Conservation (phyloP, 805 yeast species). For the Ogataea chonburiensis region DNA sequence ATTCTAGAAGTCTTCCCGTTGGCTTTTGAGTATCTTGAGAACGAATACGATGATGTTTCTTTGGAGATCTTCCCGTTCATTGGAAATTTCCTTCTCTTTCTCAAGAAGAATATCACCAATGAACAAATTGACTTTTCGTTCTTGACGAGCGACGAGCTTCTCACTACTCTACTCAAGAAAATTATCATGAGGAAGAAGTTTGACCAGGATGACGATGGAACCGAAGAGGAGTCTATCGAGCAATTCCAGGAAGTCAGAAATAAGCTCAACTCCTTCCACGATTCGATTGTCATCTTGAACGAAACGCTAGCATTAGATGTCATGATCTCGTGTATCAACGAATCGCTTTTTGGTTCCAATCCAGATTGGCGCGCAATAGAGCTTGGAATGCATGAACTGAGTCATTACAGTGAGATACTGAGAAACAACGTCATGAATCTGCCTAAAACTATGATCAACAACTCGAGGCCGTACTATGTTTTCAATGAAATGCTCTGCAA, state of each 20-base stretch:
- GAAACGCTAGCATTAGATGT: constrained; percentile 37
- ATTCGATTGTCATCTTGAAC: constrained; percentile 58
- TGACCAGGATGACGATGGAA: constrained; percentile 59
- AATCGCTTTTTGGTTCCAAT: constrained; percentile 30
- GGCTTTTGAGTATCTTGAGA: constrained; percentile 64
- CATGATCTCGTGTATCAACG: constrained; percentile 48
- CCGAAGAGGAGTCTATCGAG: constrained; percentile 69
- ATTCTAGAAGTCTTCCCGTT: constrained; percentile 69
- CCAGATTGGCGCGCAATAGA: constrained; percentile 80
- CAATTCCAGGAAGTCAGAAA: constrained; percentile 79
- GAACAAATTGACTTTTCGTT: constrained; percentile 33
- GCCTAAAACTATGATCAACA: constrained; percentile 62
- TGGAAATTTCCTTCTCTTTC: constrained; percentile 65
- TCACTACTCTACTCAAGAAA: constrained; percentile 64
- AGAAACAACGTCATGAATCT: constrained; percentile 73
- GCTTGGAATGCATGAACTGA: constrained; percentile 80
- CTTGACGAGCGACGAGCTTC: constrained; percentile 43
- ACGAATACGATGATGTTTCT: constrained; percentile 88
- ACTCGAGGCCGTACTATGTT: constrained; percentile 62
- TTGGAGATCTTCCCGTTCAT: constrained; percentile 80
- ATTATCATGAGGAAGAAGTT: constrained; percentile 76
- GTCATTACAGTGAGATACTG: constrained; percentile 74
- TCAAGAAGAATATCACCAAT: constrained; percentile 53
- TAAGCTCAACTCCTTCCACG: constrained; percentile 77
- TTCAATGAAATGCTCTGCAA: constrained; percentile 61